Evolutionary conservation across 2,329 filamentous ascomycete genomes (phyloP).

Genomic region (Aspergillus fumigatiaffinis): DNA sequence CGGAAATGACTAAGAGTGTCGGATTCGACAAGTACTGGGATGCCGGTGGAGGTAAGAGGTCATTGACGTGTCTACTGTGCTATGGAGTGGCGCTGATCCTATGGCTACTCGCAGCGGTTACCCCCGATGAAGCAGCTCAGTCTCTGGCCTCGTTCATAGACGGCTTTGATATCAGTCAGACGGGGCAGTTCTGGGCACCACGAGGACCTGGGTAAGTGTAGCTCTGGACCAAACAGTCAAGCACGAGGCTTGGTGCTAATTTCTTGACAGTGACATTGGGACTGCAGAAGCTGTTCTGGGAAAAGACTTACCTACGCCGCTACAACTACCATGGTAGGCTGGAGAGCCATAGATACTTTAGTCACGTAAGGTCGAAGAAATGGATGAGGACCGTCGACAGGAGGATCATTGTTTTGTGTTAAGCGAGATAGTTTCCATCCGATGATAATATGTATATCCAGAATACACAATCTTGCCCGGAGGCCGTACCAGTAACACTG

Average conservation of each 20-base stretch:
- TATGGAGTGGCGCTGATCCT: neutral
- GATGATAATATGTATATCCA: no score
- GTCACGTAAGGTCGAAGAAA: no score
- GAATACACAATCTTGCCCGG: no score
- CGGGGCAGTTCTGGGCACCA: slow-evolving; percentile 70
- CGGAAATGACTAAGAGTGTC: slow-evolving; percentile 68
- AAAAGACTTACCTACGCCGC: slow-evolving; percentile 57
- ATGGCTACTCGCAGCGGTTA: slow-evolving; percentile 51
- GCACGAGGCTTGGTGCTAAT: slow-evolving; percentile 3
- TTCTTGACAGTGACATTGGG: slow-evolving; percentile 58
- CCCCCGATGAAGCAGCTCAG: slow-evolving; percentile 62
- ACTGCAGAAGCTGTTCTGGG: slow-evolving; percentile 64
- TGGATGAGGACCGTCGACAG: no score
- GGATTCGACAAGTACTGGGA: slow-evolving; percentile 74
- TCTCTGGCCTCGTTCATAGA: slow-evolving; percentile 61
- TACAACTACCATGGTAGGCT: slow-evolving; percentile 62
- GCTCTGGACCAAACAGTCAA: neutral
- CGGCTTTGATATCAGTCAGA: slow-evolving; percentile 60
- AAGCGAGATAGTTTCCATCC: no score
- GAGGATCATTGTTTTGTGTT: no score
- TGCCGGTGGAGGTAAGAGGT: slow-evolving; percentile 54
- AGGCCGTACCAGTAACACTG: no score
- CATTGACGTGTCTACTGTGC: neutral
- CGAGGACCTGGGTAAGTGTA: slow-evolving; percentile 58
- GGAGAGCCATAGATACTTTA: neutral